A percentile compares a stretch with the other conserved stretches of the same genome.
phyloP scores from a whole-genome alignment of 192 early-diverging fungal genomes.

The Umbelopsis isabellina region DNA sequence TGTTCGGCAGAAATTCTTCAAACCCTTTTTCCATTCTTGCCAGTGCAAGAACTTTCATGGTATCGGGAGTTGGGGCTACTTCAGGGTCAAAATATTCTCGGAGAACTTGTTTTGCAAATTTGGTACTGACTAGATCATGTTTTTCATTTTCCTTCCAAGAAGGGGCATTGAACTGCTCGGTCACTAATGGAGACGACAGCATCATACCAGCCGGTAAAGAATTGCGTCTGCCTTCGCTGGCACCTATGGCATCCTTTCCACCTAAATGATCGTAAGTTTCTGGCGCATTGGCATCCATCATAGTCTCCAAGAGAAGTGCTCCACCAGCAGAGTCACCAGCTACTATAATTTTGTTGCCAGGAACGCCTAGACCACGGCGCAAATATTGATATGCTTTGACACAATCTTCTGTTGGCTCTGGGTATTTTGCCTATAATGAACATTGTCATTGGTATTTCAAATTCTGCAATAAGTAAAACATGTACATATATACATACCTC shows the following conservation, averaged over 20 bases:
- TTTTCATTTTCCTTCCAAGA: slow-evolving; percentile 28
- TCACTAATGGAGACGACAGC: slow-evolving; percentile 33
- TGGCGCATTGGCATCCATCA: slow-evolving; percentile 30
- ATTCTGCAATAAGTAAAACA: neutral
- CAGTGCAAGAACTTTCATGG: slow-evolving; percentile 1
- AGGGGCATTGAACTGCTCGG: slow-evolving; percentile 11
- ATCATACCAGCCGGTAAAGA: slow-evolving; percentile 31
- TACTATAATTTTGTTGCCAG: slow-evolving; percentile 26
- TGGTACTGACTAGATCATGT: slow-evolving; percentile 25
- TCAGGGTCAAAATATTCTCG: slow-evolving; percentile 26
- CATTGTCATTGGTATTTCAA: neutral
- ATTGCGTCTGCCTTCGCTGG: neutral
- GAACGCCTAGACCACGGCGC: slow-evolving; percentile 9
- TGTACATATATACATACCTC: neutral
- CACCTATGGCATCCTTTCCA: neutral
- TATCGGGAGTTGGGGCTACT: slow-evolving; percentile 4
- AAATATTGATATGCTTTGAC: slow-evolving; percentile 23
- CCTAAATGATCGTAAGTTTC: slow-evolving; percentile 13
- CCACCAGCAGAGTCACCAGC: slow-evolving; percentile 36
- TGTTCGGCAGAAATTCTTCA: slow-evolving; percentile 21
- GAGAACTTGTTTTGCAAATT: slow-evolving; percentile 14
- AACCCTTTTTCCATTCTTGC: slow-evolving; percentile 11
- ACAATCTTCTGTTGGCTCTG: slow-evolving; percentile 6
- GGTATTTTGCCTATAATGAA: slow-evolving; percentile 18
- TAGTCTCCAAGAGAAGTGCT: slow-evolving; percentile 27